Percentiles rank a stretch among this genome's conserved stretches.
Conservation (phyloP, 2,329 filamentous ascomycete genomes). For the Neofusicoccum kwambonambiense region DNA sequence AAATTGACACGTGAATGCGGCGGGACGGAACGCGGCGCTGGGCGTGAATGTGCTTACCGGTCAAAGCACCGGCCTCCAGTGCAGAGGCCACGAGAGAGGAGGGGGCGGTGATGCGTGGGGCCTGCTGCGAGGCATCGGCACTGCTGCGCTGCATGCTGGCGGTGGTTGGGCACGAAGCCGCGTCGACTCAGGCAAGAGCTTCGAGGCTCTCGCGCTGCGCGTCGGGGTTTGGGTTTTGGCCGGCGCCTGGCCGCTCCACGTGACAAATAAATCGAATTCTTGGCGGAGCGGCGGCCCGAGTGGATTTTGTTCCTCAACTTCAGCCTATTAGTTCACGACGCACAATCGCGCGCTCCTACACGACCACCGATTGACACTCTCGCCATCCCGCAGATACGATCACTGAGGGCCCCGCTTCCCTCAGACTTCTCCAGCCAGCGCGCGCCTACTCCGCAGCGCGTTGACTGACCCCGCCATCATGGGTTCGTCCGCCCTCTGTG, state of each 20-base stretch:
- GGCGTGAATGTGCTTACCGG: slow-evolving; percentile 15
- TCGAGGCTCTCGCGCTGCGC: background rate
- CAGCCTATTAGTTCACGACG: slow-evolving; percentile 17
- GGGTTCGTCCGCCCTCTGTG: slow-evolving; percentile 41
- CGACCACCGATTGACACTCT: slow-evolving; percentile 11
- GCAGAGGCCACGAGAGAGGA: slow-evolving; percentile 13
- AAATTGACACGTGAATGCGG: slow-evolving; percentile 15
- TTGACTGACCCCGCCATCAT: slow-evolving; percentile 58
- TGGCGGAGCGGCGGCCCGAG: slow-evolving; percentile 10
- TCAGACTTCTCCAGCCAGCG: slow-evolving; percentile 36
- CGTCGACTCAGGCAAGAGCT: background rate
- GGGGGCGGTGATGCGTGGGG: background rate
- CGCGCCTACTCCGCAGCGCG: slow-evolving; percentile 36
- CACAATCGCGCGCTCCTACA: slow-evolving; percentile 16
- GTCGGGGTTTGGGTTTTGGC: background rate
- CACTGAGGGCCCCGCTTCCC: slow-evolving; percentile 12
- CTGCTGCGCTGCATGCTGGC: background rate
- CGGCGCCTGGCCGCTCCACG: background rate
- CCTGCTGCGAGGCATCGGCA: background rate
- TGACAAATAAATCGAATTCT: slow-evolving; percentile 4
- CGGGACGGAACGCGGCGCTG: background rate
- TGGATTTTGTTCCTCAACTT: slow-evolving; percentile 19
- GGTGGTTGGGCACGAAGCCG: background rate
- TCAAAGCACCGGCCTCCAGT: slow-evolving; percentile 12
- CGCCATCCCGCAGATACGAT: background rate